These are phyloP conservation scores for Schwanniomyces yamadae DNA, from an alignment of 805 yeast species.

Conservation along the genomic window DNA sequence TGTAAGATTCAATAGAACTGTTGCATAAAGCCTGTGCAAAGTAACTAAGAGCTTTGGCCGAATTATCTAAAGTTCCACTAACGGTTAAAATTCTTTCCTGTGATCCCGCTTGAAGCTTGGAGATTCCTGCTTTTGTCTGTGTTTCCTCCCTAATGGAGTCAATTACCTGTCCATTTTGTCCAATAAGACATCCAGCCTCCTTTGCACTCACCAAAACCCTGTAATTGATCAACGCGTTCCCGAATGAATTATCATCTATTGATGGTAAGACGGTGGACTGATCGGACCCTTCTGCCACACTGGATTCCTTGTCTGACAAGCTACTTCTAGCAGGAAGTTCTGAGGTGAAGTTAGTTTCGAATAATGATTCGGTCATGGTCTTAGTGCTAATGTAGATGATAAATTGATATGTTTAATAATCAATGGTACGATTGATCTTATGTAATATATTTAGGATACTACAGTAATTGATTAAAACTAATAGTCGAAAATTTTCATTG, in stretches of 20 bases:
- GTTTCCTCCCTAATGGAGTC: constrained; percentile 73
- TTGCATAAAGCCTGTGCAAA: constrained; percentile 66
- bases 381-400: neutral
- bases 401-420: neutral
- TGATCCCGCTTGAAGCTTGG: constrained; percentile 75
- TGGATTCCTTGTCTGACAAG: neutral
- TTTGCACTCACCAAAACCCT: constrained; percentile 73
- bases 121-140: constrained; percentile 81
- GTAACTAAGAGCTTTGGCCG: constrained; percentile 66
- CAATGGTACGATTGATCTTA: too few species aligned
- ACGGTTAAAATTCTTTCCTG: constrained; percentile 81
- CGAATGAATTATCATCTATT: constrained; percentile 23
- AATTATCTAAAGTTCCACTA: constrained; percentile 67
- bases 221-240: constrained; percentile 35
- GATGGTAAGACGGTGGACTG: constrained; percentile 22
- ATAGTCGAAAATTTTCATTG: constrained; percentile 4
- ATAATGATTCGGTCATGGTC: constrained; percentile 32
- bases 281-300: constrained; percentile 1
- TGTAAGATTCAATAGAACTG: constrained; percentile 40
- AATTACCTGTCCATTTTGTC: constrained; percentile 78
- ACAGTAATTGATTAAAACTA: too few species aligned
- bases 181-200: constrained; percentile 89
- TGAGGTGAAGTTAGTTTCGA: constrained; percentile 31
- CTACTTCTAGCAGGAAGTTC: constrained; percentile 8
- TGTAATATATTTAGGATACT: too few species aligned